Evolutionary conservation across 2,329 filamentous ascomycete species (phyloP).

Genomic region (Monilinia polystroma): DNA sequence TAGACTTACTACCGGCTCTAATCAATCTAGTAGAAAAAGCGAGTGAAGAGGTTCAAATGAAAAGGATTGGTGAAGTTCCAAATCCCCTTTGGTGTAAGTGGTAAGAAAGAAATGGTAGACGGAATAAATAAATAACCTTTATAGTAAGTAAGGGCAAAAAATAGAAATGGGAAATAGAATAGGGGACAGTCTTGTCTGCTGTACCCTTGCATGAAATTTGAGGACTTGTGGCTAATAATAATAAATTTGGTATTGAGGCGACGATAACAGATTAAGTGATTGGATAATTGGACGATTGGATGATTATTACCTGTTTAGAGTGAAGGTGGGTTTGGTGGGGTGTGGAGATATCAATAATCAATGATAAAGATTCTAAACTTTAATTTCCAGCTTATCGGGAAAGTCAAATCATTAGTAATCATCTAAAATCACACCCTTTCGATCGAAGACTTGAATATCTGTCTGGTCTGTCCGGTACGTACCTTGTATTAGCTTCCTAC

Average conservation of each 20-base stretch:
- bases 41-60: slow-evolving; percentile 19
- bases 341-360: slow-evolving; percentile 8
- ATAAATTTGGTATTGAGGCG: not conserved
- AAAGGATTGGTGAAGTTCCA: slow-evolving; percentile 19
- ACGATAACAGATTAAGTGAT: not conserved
- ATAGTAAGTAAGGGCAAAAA: slow-evolving; percentile 13
- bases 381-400: slow-evolving; percentile 8
- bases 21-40: slow-evolving; percentile 19
- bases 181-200: not conserved
- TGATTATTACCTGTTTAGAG: not conserved
- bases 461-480: too few relatives aligned
- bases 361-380: slow-evolving; percentile 7
- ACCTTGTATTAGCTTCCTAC: too few relatives aligned
- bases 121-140: not conserved
- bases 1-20: slow-evolving; percentile 15
- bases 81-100: not conserved
- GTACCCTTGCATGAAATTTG: slow-evolving; percentile 17
- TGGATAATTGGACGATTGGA: not conserved
- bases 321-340: not conserved
- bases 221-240: not conserved
- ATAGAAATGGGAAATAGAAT: slow-evolving; percentile 27
- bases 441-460: not conserved
- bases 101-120: not conserved
- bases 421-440: not conserved
- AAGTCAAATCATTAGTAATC: slow-evolving; percentile 2